Evolutionary conservation across 176 grass and related monocot species (phyloP), one percentile per base, ranked within the genome.

Genomic region (Oryza australiensis): DNA sequence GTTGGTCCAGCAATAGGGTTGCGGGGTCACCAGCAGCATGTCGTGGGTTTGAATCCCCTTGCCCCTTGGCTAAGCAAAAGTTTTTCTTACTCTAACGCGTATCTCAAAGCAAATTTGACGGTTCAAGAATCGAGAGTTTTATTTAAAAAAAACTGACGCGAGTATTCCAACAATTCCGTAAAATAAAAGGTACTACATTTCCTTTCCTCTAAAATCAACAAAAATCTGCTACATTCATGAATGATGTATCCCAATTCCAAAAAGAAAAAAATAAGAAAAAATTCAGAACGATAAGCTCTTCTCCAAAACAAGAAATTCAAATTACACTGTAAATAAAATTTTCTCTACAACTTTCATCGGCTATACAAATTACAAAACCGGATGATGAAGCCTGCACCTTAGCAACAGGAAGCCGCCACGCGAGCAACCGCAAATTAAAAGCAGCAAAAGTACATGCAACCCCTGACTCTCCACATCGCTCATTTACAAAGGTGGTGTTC

Each of bases 331-430:
- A 26, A 63, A 65, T 38, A 51, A 85, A 49, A 7, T 13, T 53
- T 32, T 10, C 0, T 82, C 15, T 76, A 38, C 28, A 79, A 38
- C 38, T 79, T 26, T 65, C 64, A 12, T 12, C 53, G 29, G 40
- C 30, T 87, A 10, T 65, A 83, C 80, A 87, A 57, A 32, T 55
- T 55, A 55, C 51, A 55, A 55, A 55, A 40, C 53, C 16, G 63
- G 16, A 40, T 46, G 24, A 27, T 69, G 63, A 70, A 76, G 51
- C 72, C 48, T n/a, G 20, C 26, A 69, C 33, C 13, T 40, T 68
- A 60, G 10, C 15, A 62, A 42, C 69, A 71, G 12, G 20, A 75
- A 75, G 63, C 64, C 23, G 10, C 62, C 62, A 68, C 30, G 5
- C 49, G 12, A 37, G n/a, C 33, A 38, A 48, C 70, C 11, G 22